A percentile compares a stretch with the other conserved stretches of the same genome.
Conservation (phyloP, 495 filamentous ascomycete species). For the Podospora australis region DNA sequence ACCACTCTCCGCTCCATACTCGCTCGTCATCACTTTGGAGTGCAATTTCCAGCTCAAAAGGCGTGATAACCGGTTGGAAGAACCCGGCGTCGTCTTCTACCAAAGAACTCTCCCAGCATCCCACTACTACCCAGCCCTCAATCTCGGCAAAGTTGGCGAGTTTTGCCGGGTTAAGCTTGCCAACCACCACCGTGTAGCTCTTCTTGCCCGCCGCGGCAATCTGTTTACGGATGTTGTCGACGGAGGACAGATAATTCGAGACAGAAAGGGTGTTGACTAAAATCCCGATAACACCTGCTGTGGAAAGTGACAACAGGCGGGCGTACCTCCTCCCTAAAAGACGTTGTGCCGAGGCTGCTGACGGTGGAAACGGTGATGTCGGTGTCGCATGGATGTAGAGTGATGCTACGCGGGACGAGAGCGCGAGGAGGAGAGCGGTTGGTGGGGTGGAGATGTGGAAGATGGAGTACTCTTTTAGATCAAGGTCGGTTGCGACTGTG, state of each 20-base stretch:
- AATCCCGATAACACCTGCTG: slow-evolving; percentile 79
- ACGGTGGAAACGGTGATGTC: slow-evolving; percentile 34
- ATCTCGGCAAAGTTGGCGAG: slow-evolving; percentile 94
- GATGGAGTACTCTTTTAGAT: slow-evolving; percentile 63
- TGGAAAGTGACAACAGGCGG: slow-evolving; percentile 72
- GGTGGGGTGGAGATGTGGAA: slow-evolving; percentile 90
- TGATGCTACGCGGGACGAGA: slow-evolving; percentile 70
- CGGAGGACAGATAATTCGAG: slow-evolving; percentile 76
- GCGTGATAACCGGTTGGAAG: slow-evolving; percentile 81
- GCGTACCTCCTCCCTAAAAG: slow-evolving; percentile 82
- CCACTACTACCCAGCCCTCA: slow-evolving; percentile 93
- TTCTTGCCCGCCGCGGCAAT: slow-evolving; percentile 82
- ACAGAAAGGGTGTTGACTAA: slow-evolving; percentile 92
- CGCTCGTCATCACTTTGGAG: slow-evolving; percentile 63
- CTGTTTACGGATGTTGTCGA: slow-evolving; percentile 60
- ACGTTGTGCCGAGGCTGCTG: slow-evolving; percentile 37
- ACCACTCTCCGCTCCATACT: slow-evolving; percentile 72
- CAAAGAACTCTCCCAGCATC: slow-evolving; percentile 94
- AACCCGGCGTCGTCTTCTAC: slow-evolving; percentile 74
- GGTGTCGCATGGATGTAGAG: slow-evolving; percentile 71
- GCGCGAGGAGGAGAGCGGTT: slow-evolving; percentile 74
- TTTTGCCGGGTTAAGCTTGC: slow-evolving; percentile 92
- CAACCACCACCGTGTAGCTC: slow-evolving; percentile 90
- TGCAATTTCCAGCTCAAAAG: slow-evolving; percentile 78
- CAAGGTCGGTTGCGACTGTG: slow-evolving; percentile 25